These are phyloP conservation scores for Tylopilus sp. DNA, from an alignment of 768 basidiomycete species.

Conservation along the genomic window DNA sequence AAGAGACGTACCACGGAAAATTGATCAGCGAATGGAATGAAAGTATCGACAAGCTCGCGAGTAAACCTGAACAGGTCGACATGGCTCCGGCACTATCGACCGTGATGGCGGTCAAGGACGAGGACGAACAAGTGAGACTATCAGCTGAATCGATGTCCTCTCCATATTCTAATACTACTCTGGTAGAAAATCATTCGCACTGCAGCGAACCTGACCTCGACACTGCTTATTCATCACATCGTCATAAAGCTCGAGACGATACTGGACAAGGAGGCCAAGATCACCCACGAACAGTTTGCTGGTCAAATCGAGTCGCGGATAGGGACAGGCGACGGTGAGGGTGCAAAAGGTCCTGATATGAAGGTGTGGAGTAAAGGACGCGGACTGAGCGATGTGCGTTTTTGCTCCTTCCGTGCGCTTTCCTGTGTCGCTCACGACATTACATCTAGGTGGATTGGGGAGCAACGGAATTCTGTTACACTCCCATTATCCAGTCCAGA, in stretches of 20 bases:
- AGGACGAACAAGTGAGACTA: conserved; percentile 80
- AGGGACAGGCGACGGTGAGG: conserved; percentile 63
- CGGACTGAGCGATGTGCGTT: conserved; percentile 67
- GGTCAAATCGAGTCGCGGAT: conserved; percentile 84
- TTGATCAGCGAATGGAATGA: conserved; percentile 84
- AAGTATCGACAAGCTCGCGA: conserved; percentile 48
- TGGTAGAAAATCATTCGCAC: conserved; percentile 72
- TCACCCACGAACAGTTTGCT: conserved; percentile 84
- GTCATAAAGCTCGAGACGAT: conserved; percentile 86
- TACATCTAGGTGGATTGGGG: conserved; percentile 74
- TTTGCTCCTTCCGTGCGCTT: background rate
- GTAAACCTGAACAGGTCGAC: conserved; percentile 75
- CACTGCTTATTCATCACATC: conserved; percentile 81
- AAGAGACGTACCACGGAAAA: conserved; percentile 86
- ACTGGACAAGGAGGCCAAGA: conserved; percentile 87
- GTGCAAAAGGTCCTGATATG: conserved; percentile 84
- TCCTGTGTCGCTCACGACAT: conserved; percentile 5
- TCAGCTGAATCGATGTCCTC: background rate
- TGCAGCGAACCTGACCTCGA: conserved; percentile 78
- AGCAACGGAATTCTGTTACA: conserved; percentile 91
- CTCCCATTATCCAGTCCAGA: conserved; percentile 93
- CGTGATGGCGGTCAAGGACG: conserved; percentile 84
- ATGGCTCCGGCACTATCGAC: conserved; percentile 72
- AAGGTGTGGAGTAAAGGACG: conserved; percentile 86
- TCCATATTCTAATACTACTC: conserved; percentile 6